A percentile compares a stretch with the other conserved stretches of the same genome.
phyloP scores from a whole-genome alignment of 2,329 filamentous ascomycete species.

The Stagonosporopsis tanaceti region DNA sequence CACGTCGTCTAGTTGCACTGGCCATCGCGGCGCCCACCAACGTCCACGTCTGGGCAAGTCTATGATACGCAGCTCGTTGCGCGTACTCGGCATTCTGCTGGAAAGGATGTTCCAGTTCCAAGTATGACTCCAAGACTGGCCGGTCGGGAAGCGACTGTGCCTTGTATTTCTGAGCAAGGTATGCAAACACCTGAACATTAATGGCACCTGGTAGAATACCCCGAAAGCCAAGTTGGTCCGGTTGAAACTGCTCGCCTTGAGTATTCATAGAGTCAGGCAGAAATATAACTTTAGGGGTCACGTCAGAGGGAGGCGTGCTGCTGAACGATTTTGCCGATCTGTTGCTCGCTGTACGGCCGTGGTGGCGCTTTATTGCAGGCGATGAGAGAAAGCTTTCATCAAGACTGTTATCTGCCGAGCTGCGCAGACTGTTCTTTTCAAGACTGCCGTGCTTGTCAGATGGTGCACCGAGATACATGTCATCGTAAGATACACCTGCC shows the following conservation, averaged over 20 bases:
- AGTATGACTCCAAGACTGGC: constrained; percentile 49
- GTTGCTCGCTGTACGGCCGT: constrained; percentile 56
- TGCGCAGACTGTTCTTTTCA: constrained; percentile 58
- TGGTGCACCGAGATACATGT: constrained; percentile 50
- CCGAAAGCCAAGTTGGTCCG: constrained; percentile 58
- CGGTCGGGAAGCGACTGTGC: constrained; percentile 49
- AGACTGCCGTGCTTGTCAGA: constrained; percentile 55
- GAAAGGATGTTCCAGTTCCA: constrained; percentile 53
- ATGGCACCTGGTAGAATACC: constrained; percentile 56
- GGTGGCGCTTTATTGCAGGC: constrained; percentile 55
- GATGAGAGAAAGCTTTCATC: constrained; percentile 64
- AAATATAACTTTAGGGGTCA: constrained; percentile 57
- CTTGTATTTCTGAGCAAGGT: constrained; percentile 56
- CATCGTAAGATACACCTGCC: constrained; percentile 52
- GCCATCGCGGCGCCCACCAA: constrained; percentile 61
- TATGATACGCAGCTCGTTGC: constrained; percentile 58
- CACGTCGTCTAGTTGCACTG: constrained; percentile 56
- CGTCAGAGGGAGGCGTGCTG: constrained; percentile 61
- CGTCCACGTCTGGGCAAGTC: constrained; percentile 67
- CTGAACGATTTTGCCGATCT: constrained; percentile 62
- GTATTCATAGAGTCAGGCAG: constrained; percentile 60
- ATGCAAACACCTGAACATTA: constrained; percentile 50
- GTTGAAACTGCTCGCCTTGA: constrained; percentile 50
- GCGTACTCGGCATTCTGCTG: constrained; percentile 64
- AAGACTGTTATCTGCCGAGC: constrained; percentile 64